phyloP scores from a whole-genome alignment of 208 protist genomes.

The Trypanosoma lewisi region DNA sequence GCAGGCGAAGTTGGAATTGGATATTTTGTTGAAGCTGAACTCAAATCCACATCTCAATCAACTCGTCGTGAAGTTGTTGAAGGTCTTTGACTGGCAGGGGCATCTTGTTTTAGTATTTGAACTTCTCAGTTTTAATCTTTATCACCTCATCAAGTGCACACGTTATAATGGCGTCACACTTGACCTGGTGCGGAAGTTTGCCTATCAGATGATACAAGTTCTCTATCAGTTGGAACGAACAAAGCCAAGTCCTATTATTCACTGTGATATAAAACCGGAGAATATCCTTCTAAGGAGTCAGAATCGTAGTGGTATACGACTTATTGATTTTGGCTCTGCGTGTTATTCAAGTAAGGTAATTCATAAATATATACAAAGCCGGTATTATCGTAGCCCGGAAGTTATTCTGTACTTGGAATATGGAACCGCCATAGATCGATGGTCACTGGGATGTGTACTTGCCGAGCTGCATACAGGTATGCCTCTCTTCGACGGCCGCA shows the following conservation, averaged over 20 bases:
- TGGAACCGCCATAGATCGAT: constrained; percentile 96
- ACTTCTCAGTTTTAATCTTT: constrained; percentile 96
- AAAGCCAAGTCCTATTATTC: constrained; percentile 93
- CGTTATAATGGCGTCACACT: constrained; percentile 85
- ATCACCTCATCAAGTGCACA: constrained; percentile 94
- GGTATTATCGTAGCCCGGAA: constrained; percentile 98
- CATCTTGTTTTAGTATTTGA: constrained; percentile 98
- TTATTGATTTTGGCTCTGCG: constrained; percentile 98
- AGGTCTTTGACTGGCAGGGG: constrained; percentile 89
- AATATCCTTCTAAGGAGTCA: constrained; percentile 91
- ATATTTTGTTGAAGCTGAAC: constrained; percentile 81
- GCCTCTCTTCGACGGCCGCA: constrained; percentile 95
- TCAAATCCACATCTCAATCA: constrained; percentile 56
- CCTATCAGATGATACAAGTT: constrained; percentile 90
- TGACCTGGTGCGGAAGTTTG: constrained; percentile 92
- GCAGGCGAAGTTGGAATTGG: constrained; percentile 84
- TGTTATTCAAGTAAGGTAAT: constrained; percentile 93
- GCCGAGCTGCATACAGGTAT: constrained; percentile 97
- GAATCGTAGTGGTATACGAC: constrained; percentile 90
- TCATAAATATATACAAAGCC: constrained; percentile 97
- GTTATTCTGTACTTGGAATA: constrained; percentile 97
- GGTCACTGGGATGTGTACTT: constrained; percentile 98
- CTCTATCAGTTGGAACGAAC: constrained; percentile 86
- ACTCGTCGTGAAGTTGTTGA: constrained; percentile 81
- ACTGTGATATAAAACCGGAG: constrained; percentile 98